Evolutionary conservation across 345 rosid species (phyloP).

Genomic region (Isatis tinctoria): DNA sequence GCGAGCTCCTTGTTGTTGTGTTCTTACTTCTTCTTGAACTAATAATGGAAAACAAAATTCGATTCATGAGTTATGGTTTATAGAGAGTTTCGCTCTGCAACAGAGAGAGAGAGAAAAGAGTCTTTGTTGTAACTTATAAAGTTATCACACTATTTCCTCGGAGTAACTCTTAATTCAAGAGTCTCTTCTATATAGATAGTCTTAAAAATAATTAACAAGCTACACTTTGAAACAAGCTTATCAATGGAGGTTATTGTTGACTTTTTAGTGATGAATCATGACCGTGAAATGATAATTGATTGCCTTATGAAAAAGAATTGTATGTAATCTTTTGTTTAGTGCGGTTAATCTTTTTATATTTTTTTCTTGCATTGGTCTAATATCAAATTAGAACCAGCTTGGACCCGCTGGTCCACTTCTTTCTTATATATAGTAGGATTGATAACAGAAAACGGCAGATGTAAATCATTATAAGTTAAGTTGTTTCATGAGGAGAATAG

Average conservation of each 20-base stretch:
- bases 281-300: not conserved
- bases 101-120: not conserved
- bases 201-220: not conserved
- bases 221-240: not conserved
- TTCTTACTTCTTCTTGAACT: conserved; percentile 30
- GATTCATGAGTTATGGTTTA: conserved; percentile 23
- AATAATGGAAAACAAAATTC: conserved; percentile 17
- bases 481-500: conserved; percentile 9
- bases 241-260: not conserved
- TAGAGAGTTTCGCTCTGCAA: not conserved
- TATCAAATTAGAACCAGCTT: not conserved
- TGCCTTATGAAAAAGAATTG: not conserved
- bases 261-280: not conserved
- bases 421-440: not conserved
- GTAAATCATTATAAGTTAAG: conserved; percentile 13
- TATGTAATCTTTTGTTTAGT: not conserved
- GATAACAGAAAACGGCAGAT: not conserved
- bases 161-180: not conserved
- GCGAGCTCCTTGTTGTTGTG: conserved; percentile 21
- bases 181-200: not conserved
- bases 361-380: not conserved
- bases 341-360: not conserved
- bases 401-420: not conserved
- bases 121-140: conserved; percentile 21
- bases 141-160: not conserved